Evolutionary conservation across 495 filamentous ascomycete genomes (phyloP).

Genomic region (Talaromyces nanjingensis): DNA sequence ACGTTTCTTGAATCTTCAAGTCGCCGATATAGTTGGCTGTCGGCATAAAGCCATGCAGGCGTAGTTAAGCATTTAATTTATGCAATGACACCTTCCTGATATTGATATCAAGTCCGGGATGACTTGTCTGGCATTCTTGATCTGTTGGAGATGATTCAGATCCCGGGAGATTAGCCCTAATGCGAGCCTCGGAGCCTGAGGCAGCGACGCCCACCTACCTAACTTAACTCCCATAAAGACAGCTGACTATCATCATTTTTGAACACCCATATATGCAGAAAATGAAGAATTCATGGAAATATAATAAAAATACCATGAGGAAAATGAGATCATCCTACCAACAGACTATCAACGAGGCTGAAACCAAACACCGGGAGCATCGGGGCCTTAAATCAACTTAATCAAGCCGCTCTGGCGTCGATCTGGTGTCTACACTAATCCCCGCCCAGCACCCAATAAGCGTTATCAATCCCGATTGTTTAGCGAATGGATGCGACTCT

Average conservation of each 20-base stretch:
- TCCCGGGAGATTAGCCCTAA: not conserved
- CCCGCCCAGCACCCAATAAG: not conserved
- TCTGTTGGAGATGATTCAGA: not conserved
- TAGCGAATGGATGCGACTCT: constrained; percentile 1
- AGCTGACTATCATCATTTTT: no score
- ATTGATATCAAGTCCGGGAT: not conserved
- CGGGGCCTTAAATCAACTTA: not conserved
- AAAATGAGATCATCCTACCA: not conserved
- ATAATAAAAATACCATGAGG: not conserved
- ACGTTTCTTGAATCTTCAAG: not conserved
- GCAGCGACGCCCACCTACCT: no score
- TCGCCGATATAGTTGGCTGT: not conserved
- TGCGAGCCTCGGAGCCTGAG: not conserved
- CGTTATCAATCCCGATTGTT: not conserved
- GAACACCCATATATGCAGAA: no score
- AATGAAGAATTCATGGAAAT: no score
- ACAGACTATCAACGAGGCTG: not conserved
- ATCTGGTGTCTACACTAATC: not conserved
- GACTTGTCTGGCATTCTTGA: not conserved
- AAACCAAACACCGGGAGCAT: not conserved
- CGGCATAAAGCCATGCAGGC: not conserved
- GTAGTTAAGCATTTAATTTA: not conserved
- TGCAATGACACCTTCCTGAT: constrained; percentile 1
- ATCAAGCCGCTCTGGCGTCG: not conserved
- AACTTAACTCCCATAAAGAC: no score